These are phyloP conservation scores for Auricularia sp. DNA, from an alignment of 768 basidiomycete genomes.

Conservation along the genomic window DNA sequence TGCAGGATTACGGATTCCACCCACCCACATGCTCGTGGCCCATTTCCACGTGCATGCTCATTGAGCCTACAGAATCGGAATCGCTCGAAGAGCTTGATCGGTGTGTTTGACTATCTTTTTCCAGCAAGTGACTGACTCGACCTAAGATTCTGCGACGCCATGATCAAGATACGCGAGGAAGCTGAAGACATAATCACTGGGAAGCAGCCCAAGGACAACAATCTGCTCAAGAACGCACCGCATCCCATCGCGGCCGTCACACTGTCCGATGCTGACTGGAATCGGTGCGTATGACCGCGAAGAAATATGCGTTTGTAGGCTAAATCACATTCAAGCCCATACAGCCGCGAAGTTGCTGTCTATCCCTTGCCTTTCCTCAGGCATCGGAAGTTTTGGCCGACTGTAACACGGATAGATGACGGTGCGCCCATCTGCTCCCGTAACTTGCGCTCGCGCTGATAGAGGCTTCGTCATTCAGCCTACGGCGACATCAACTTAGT, in stretches of 20 bases:
- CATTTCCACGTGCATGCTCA: constrained; percentile 91
- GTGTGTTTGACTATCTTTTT: constrained; percentile 24
- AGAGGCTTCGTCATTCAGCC: constrained; percentile 34
- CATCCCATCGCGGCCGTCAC: constrained; percentile 73
- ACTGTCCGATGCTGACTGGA: constrained; percentile 73
- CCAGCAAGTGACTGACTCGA: not conserved
- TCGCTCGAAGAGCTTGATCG: constrained; percentile 86
- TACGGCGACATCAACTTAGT: constrained; percentile 89
- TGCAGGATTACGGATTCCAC: constrained; percentile 83
- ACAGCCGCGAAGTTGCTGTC: constrained; percentile 81
- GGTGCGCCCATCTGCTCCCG: constrained; percentile 37
- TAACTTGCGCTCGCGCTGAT: constrained; percentile 5
- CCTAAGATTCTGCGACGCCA: constrained; percentile 88
- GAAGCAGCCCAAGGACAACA: constrained; percentile 83
- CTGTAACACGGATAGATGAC: constrained; percentile 86
- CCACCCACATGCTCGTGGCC: constrained; percentile 99
- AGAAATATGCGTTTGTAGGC: constrained; percentile 11
- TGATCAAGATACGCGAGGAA: constrained; percentile 92
- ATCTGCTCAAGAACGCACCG: constrained; percentile 88
- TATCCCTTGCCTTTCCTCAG: constrained; percentile 77
- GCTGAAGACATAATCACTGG: constrained; percentile 80
- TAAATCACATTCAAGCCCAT: constrained; percentile 44
- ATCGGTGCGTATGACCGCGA: constrained; percentile 37
- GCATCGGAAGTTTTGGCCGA: constrained; percentile 95
- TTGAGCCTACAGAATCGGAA: constrained; percentile 96